Evolutionary conservation across 2,329 filamentous ascomycete species (phyloP).

Genomic region (Aureobasidium zeae): DNA sequence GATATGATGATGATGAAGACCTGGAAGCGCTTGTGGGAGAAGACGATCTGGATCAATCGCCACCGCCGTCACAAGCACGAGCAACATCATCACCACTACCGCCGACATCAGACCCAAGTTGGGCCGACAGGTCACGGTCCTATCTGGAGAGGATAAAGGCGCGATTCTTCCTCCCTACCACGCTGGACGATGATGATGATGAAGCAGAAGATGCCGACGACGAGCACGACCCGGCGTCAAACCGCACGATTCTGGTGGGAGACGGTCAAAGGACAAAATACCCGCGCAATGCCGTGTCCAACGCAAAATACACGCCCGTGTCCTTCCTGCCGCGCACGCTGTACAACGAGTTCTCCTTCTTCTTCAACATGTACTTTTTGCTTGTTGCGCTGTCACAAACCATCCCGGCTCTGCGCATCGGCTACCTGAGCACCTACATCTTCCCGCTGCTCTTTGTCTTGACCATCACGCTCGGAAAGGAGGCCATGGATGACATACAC

Average conservation of each 20-base stretch:
- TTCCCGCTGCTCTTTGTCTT: constrained; percentile 88
- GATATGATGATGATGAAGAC: constrained; percentile 48
- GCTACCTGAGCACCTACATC: constrained; percentile 90
- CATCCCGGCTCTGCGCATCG: constrained; percentile 80
- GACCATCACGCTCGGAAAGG: constrained; percentile 85
- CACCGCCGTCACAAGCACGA: too few species aligned
- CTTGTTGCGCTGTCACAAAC: constrained; percentile 90
- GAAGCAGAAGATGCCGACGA: constrained; percentile 36
- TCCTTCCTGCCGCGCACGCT: constrained; percentile 89
- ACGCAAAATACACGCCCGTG: constrained; percentile 93
- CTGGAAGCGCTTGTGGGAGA: constrained; percentile 51
- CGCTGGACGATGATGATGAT: background rate
- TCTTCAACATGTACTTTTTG: constrained; percentile 99
- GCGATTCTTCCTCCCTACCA: constrained; percentile 21
- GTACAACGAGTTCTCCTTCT: constrained; percentile 99
- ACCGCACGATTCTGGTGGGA: constrained; percentile 68
- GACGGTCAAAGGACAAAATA: constrained; percentile 64
- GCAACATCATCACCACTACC: too few species aligned
- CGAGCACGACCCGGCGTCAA: constrained; percentile 52
- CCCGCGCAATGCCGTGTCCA: constrained; percentile 84
- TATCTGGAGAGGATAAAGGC: constrained; percentile 16
- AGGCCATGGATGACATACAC: constrained; percentile 87
- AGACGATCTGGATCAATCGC: constrained; percentile 40
- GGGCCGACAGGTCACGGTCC: constrained; percentile 8
- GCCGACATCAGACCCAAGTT: background rate